Conservation (phyloP, 768 basidiomycete species). For the Suillus americanus region DNA sequence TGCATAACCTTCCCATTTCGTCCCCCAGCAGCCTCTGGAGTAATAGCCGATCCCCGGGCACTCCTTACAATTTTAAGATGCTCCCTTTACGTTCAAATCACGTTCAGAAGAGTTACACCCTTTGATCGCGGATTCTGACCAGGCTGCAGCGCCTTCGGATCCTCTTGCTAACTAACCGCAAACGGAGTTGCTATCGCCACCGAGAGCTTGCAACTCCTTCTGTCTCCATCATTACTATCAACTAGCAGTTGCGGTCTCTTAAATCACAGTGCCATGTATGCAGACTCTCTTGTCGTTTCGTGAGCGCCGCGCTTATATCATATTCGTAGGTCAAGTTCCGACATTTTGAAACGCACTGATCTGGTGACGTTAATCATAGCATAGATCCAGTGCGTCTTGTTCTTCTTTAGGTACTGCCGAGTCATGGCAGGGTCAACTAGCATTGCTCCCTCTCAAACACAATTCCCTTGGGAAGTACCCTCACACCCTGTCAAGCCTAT, state of each 20-base stretch:
- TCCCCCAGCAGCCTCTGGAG: background rate
- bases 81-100: background rate
- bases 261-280: background rate
- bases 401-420: background rate
- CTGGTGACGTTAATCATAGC: slow-evolving; percentile 5
- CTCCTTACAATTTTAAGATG: background rate
- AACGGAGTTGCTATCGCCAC: slow-evolving; percentile 13
- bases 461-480: background rate
- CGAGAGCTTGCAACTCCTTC: background rate
- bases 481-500: slow-evolving; percentile 3
- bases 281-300: background rate
- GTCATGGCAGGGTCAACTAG: background rate
- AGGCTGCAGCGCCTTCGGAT: background rate
- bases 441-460: background rate
- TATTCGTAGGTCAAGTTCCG: background rate
- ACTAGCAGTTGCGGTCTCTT: background rate
- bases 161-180: slow-evolving; percentile 3
- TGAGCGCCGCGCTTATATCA: background rate
- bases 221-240: background rate
- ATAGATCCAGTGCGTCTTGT: background rate
- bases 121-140: slow-evolving; percentile 1
- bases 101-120: background rate
- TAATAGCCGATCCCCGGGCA: background rate
- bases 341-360: background rate
- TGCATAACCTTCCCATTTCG: background rate